A percentile compares a stretch with the other conserved stretches of the same genome.
Conservation (phyloP, 148 eudicot genomes). For the Camellia sinensis region DNA sequence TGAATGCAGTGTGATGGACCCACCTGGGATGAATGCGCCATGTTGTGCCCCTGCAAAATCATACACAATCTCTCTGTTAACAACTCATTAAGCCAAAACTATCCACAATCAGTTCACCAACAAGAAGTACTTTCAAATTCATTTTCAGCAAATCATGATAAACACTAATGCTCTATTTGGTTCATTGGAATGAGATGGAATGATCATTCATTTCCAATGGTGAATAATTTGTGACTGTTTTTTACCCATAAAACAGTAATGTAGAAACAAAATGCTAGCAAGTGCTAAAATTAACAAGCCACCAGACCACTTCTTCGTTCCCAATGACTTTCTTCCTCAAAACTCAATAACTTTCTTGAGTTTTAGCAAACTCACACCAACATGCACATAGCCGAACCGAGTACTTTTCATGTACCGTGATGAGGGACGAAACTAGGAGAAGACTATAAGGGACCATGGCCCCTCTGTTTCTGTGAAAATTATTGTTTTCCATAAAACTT, state of each 20-base stretch:
- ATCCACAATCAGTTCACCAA: not conserved
- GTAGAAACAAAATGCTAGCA: slow-evolving; percentile 35
- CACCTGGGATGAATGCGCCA: slow-evolving; percentile 62
- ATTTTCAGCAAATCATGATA: not conserved
- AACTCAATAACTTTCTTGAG: not conserved
- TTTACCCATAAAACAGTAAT: slow-evolving; percentile 29
- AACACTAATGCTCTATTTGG: not conserved
- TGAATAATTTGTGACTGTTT: slow-evolving; percentile 31
- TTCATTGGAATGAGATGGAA: no score
- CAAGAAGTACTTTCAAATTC: not conserved
- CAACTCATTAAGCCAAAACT: not conserved
- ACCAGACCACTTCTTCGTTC: slow-evolving; percentile 54
- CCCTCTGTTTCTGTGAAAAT: no score
- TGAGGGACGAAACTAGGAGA: no score
- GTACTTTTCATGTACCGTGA: not conserved
- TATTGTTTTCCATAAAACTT: no score
- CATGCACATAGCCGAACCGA: not conserved
- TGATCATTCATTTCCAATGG: no score
- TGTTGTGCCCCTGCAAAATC: slow-evolving; percentile 27
- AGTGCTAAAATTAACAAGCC: slow-evolving; percentile 37
- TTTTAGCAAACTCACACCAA: not conserved
- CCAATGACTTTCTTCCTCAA: slow-evolving; percentile 6
- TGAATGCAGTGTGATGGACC: slow-evolving; percentile 49
- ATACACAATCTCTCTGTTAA: not conserved
- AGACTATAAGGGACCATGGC: no score